Conservation (phyloP, 345 rosid species). For the Acer yangbiense region DNA sequence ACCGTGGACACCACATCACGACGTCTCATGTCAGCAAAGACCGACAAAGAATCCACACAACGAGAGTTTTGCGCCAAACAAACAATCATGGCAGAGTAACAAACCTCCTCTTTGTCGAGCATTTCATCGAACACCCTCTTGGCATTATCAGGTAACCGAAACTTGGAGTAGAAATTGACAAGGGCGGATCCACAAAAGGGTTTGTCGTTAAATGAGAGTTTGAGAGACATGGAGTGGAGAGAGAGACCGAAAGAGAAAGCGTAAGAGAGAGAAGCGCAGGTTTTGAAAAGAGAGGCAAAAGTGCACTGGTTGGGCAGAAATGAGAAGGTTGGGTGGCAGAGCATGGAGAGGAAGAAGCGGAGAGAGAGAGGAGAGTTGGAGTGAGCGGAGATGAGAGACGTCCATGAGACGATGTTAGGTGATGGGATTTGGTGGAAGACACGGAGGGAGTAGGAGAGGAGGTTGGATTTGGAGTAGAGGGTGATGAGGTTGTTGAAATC, state of each 20-base stretch:
- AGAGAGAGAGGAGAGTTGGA: conserved; percentile 37
- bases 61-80: conserved; percentile 42
- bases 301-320: conserved; percentile 44
- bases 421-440: conserved; percentile 43
- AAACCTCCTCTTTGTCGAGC: conserved; percentile 39
- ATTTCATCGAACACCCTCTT: conserved; percentile 48
- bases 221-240: conserved; percentile 45
- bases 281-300: conserved; percentile 43
- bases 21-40: conserved; percentile 38
- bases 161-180: conserved; percentile 30
- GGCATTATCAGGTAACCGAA: conserved; percentile 23
- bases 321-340: conserved; percentile 31
- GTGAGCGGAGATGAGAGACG: conserved; percentile 46
- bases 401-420: conserved; percentile 59
- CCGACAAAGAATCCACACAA: conserved; percentile 30
- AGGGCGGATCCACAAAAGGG: conserved; percentile 46
- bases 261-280: conserved; percentile 38
- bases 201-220: conserved; percentile 33
- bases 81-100: conserved; percentile 42
- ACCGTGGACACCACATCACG: conserved; percentile 32
- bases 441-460: conserved; percentile 30
- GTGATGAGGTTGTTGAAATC: conserved; percentile 39
- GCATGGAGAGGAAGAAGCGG: conserved; percentile 49
- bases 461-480: conserved; percentile 39
- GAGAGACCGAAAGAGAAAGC: conserved; percentile 37